A percentile compares a stretch with the other conserved stretches of the same genome.
Evolutionary conservation across 768 basidiomycete genomes (phyloP).

Genomic region (Russula ochroleuca): DNA sequence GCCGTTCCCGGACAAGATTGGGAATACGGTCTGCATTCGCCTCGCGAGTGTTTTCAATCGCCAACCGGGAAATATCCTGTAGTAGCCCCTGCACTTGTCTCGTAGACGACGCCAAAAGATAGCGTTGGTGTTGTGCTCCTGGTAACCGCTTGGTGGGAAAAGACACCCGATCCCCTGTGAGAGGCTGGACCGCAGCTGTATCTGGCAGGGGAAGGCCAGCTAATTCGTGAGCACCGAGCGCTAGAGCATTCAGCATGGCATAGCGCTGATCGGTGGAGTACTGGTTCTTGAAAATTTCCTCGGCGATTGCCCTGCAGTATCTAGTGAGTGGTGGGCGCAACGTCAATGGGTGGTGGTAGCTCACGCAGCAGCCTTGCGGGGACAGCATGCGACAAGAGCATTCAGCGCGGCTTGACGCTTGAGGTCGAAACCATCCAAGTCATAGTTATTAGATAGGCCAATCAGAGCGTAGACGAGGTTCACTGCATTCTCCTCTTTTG

Average conservation of each 20-base stretch:
- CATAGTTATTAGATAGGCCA: conserved; percentile 76
- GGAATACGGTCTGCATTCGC: conserved; percentile 53
- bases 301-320: conserved; percentile 62
- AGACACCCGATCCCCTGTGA: conserved; percentile 35
- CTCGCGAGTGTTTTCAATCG: conserved; percentile 59
- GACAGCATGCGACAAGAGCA: conserved; percentile 78
- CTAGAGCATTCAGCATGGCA: conserved; percentile 80
- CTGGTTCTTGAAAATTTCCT: conserved; percentile 92
- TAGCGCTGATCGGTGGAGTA: conserved; percentile 86
- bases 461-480: conserved; percentile 72
- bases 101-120: conserved; percentile 33
- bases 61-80: conserved; percentile 55
- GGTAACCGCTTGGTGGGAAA: conserved; percentile 87
- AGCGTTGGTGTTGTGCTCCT: conserved; percentile 54
- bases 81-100: conserved; percentile 54
- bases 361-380: conserved; percentile 75
- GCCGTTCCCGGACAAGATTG: conserved; percentile 65
- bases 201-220: conserved; percentile 43
- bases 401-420: conserved; percentile 72
- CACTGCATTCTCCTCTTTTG: conserved; percentile 82
- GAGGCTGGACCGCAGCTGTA: conserved; percentile 35
- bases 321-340: not conserved
- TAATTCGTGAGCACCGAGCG: conserved; percentile 80
- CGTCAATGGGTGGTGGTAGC: conserved; percentile 34
- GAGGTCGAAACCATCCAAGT: conserved; percentile 72